A percentile compares a stretch with the other conserved stretches of the same genome.
Evolutionary conservation across 2,329 filamentous ascomycete genomes (phyloP).

Genomic region (Botrytis porri): DNA sequence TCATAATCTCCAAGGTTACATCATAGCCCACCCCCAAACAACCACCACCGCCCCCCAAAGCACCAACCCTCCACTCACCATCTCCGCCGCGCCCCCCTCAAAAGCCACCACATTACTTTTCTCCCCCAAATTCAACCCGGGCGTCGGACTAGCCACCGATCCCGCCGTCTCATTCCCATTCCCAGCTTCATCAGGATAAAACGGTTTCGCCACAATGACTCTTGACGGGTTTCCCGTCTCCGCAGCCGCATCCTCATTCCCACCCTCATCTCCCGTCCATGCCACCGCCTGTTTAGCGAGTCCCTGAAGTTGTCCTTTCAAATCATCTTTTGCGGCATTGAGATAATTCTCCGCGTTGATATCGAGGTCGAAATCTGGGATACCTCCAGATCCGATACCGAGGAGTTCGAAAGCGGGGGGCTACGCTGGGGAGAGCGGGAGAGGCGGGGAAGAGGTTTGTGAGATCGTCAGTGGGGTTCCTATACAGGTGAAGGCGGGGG

Average conservation of each 20-base stretch:
- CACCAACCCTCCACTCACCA: not conserved
- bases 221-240: accelerated
- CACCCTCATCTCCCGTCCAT: not conserved
- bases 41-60: not conserved
- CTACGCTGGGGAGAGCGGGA: not conserved
- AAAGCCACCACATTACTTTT: not conserved
- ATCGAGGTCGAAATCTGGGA: not conserved
- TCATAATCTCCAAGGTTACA: not conserved
- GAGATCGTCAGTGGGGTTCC: not conserved
- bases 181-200: constrained; percentile 5
- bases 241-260: not conserved
- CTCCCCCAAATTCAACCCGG: not conserved
- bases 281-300: not conserved
- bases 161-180: not conserved
- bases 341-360: not conserved
- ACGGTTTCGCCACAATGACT: not conserved
- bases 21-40: not conserved
- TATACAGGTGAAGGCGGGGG: not conserved
- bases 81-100: not conserved
- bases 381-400: not conserved
- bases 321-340: not conserved
- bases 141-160: not conserved
- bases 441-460: not conserved
- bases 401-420: not conserved
- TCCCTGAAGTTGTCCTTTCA: not conserved